phyloP scores from a whole-genome alignment of 345 rosid species.

The Anastatica hierochuntica region DNA sequence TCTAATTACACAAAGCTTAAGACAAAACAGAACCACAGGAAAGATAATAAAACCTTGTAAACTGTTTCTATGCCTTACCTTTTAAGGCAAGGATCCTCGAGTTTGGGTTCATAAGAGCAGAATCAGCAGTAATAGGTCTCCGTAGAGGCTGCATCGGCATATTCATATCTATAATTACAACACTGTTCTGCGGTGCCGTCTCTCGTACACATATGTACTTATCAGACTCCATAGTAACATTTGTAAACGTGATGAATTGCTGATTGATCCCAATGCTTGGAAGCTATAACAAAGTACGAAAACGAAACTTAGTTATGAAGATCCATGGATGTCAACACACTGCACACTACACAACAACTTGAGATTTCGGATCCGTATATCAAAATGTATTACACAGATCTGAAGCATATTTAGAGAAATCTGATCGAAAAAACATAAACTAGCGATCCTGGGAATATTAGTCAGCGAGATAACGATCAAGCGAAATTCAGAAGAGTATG shows the following conservation, averaged over 20 bases:
- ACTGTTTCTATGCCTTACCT: no score
- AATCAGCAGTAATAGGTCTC: conserved; percentile 80
- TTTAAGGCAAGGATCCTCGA: conserved; percentile 76
- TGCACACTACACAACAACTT: no score
- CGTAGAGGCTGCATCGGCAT: conserved; percentile 79
- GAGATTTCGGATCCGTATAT: no score
- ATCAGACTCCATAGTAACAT: conserved; percentile 83
- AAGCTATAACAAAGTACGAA: conserved; percentile 35
- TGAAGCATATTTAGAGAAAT: background rate
- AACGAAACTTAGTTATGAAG: conserved; percentile 7
- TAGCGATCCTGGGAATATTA: no score
- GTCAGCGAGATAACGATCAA: conserved; percentile 14
- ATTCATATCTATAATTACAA: conserved; percentile 71
- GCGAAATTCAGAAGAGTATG: background rate
- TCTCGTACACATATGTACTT: conserved; percentile 84
- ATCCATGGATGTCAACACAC: no score
- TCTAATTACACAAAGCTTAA: no score
- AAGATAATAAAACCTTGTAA: background rate
- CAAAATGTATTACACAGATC: no score
- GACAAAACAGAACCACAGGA: background rate
- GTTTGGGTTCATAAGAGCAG: conserved; percentile 77
- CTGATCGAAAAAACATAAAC: conserved; percentile 11
- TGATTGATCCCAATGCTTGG: conserved; percentile 67
- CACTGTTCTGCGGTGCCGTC: conserved; percentile 78
- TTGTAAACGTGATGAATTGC: conserved; percentile 67